phyloP scores from a whole-genome alignment of 116 monocot species.

The Thalassia testudinum region DNA sequence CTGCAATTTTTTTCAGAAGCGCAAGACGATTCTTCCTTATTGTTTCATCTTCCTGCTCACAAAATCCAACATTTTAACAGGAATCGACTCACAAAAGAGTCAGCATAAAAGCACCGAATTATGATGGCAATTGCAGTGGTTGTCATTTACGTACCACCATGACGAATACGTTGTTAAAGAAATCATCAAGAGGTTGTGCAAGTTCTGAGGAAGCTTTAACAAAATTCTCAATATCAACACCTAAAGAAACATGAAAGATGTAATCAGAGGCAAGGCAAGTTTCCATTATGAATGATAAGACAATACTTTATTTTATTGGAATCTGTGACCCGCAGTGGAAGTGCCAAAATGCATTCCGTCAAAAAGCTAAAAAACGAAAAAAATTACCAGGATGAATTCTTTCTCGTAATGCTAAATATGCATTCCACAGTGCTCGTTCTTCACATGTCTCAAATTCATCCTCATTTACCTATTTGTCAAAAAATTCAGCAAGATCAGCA shows the following conservation, averaged over 20 bases:
- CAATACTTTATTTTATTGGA: neutral
- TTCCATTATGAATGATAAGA: neutral
- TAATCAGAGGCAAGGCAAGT: neutral
- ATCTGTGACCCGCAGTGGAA: too few species aligned
- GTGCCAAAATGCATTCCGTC: too few species aligned
- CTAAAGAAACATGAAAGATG: conserved; percentile 18
- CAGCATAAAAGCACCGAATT: too few species aligned
- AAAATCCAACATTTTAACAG: too few species aligned
- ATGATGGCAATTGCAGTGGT: too few species aligned
- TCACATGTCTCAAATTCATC: conserved; percentile 51
- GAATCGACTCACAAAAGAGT: too few species aligned
- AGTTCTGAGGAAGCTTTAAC: conserved; percentile 40
- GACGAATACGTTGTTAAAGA: conserved; percentile 83
- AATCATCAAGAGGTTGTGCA: conserved; percentile 69
- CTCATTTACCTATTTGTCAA: conserved; percentile 36
- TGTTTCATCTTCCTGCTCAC: conserved; percentile 49
- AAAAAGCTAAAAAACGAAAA: neutral
- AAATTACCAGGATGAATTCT: conserved; percentile 57
- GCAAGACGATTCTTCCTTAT: conserved; percentile 72
- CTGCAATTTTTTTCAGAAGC: conserved; percentile 67
- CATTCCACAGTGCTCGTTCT: conserved; percentile 66
- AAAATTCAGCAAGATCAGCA: neutral
- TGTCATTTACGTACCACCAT: conserved; percentile 58
- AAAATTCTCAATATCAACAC: conserved; percentile 44
- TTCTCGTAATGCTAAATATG: conserved; percentile 34